Conservation (phyloP, 108 stramenopile genomes). For the Nitzschia sp. region DNA sequence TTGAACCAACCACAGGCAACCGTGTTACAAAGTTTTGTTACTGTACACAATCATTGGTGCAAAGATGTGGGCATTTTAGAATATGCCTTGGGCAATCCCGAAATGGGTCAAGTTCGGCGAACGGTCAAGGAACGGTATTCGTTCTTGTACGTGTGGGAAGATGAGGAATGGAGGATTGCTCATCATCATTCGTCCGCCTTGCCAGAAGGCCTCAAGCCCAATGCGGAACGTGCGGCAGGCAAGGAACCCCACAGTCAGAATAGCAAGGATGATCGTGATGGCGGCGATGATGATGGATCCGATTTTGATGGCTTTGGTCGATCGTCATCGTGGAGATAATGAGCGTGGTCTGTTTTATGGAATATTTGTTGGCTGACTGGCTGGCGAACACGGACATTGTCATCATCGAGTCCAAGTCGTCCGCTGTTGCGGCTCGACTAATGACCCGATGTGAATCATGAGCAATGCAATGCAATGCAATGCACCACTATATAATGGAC, state of each 20-base stretch:
- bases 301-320: too few relatives aligned
- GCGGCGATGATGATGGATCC: too few relatives aligned
- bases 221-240: constrained; percentile 6
- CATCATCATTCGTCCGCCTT: constrained; percentile 62
- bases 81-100: constrained; percentile 21
- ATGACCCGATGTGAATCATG: too few relatives aligned
- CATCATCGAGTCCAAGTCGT: too few relatives aligned
- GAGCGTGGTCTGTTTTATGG: too few relatives aligned
- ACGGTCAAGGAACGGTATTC: constrained; percentile 31
- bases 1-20: constrained; percentile 46
- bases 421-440: too few relatives aligned
- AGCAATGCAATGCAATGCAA: too few relatives aligned
- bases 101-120: constrained; percentile 8
- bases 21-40: constrained; percentile 28
- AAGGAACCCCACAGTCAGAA: neutral
- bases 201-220: constrained; percentile 50
- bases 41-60: constrained; percentile 16
- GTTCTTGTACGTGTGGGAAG: constrained; percentile 24
- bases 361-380: too few relatives aligned
- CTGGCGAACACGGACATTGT: too few relatives aligned
- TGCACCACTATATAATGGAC: too few relatives aligned
- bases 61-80: constrained; percentile 39
- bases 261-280: neutral
- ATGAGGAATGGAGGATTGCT: constrained; percentile 50
- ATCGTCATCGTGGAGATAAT: too few relatives aligned